Percentiles rank a stretch among this genome's conserved stretches.
Conservation (phyloP, 1,284 basidiomycete species). For the Pterula multifida region DNA sequence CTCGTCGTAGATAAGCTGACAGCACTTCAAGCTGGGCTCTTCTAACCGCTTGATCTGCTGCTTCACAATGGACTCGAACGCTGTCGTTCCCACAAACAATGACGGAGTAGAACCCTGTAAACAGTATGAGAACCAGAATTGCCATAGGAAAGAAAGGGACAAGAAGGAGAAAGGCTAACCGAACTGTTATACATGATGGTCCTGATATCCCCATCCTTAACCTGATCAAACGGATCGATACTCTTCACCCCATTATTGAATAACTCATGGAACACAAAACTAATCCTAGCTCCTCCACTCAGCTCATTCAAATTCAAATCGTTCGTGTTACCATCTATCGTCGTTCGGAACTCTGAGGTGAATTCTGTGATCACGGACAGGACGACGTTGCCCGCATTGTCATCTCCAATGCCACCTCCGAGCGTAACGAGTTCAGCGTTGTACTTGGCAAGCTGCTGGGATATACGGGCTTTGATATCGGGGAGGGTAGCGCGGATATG, state of each 20-base stretch:
- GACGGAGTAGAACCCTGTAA: slow-evolving; percentile 86
- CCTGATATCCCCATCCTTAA: slow-evolving; percentile 96
- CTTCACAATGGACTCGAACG: slow-evolving; percentile 97
- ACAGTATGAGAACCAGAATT: too few species aligned
- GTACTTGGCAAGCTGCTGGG: slow-evolving; percentile 79
- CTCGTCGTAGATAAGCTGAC: slow-evolving; percentile 92
- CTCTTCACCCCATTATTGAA: slow-evolving; percentile 93
- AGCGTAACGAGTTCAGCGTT: slow-evolving; percentile 76
- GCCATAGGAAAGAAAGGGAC: too few species aligned
- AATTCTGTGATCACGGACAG: slow-evolving; percentile 96
- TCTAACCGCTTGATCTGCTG: slow-evolving; percentile 96
- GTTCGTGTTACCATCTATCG: slow-evolving; percentile 95
- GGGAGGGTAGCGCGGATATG: slow-evolving; percentile 94
- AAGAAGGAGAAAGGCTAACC: slow-evolving; percentile 28
- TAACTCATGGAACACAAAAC: slow-evolving; percentile 96
- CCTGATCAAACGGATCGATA: slow-evolving; percentile 97
- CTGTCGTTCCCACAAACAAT: slow-evolving; percentile 91
- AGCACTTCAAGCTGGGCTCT: slow-evolving; percentile 89
- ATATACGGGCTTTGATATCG: slow-evolving; percentile 92
- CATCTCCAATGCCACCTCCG: slow-evolving; percentile 80
- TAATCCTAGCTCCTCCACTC: slow-evolving; percentile 94
- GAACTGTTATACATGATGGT: slow-evolving; percentile 96
- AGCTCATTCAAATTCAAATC: slow-evolving; percentile 92
- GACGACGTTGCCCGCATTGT: slow-evolving; percentile 80
- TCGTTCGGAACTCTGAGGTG: slow-evolving; percentile 89